phyloP scores from a whole-genome alignment of 1,284 basidiomycete species.

The Marasmius oreades region DNA sequence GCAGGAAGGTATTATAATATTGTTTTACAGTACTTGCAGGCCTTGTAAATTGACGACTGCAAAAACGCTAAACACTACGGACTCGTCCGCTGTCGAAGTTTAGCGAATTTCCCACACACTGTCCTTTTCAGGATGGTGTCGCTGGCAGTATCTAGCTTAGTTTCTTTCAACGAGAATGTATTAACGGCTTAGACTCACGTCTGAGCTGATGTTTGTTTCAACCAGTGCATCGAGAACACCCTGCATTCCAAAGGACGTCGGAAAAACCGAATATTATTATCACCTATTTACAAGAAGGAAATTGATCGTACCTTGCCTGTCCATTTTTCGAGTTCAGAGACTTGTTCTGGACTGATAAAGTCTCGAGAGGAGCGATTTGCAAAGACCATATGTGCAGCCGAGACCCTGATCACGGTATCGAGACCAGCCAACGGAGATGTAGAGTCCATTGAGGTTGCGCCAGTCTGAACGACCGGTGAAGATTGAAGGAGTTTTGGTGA shows the following conservation, averaged over 20 bases:
- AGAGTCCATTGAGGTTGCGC: slow-evolving; percentile 23
- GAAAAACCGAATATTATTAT: not conserved
- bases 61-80: no score
- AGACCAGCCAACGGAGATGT: slow-evolving; percentile 25
- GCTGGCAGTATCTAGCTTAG: slow-evolving; percentile 25
- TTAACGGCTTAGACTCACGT: slow-evolving; percentile 15
- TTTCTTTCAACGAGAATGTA: not conserved
- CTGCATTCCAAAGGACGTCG: slow-evolving; percentile 2
- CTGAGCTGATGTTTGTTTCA: slow-evolving; percentile 15
- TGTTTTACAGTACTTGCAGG: no score
- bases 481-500: slow-evolving; percentile 23
- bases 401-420: slow-evolving; percentile 60
- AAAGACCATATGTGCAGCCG: slow-evolving; percentile 82
- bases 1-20: no score
- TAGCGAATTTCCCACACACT: slow-evolving; percentile 40
- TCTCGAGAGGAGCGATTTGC: slow-evolving; percentile 73
- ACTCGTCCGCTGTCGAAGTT: no score
- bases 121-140: slow-evolving; percentile 37
- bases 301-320: slow-evolving; percentile 49
- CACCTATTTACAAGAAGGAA: not conserved
- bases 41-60: no score
- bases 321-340: slow-evolving; percentile 65
- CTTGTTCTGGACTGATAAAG: slow-evolving; percentile 74
- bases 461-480: not conserved
- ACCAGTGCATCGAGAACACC: slow-evolving; percentile 14